These are phyloP conservation scores for Aspergillus carlsbadensis DNA, from an alignment of 495 filamentous ascomycete genomes.

Conservation along the genomic window DNA sequence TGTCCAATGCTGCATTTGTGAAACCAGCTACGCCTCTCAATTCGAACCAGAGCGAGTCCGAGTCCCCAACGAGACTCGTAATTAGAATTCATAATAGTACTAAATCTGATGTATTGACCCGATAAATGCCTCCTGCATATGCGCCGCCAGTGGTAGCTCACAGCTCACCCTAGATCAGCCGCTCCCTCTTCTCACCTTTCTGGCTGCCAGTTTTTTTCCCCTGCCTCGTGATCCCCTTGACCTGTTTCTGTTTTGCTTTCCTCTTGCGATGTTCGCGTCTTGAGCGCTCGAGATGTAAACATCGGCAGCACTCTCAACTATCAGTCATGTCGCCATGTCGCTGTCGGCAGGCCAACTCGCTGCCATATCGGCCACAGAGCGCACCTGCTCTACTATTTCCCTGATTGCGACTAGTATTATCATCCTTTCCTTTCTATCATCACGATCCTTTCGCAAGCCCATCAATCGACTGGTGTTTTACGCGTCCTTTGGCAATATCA, in stretches of 20 bases:
- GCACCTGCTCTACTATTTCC: constrained; percentile 67
- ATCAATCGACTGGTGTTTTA: constrained; percentile 87
- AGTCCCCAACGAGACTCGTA: neutral
- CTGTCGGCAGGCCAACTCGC: constrained; percentile 22
- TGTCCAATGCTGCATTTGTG: neutral
- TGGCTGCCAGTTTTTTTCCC: neutral
- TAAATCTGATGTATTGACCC: constrained; percentile 9
- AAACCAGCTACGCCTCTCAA: neutral
- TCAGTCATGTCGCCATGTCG: constrained; percentile 23
- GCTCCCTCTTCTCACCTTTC: neutral
- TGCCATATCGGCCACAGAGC: constrained; percentile 62
- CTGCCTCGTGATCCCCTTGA: neutral
- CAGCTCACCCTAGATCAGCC: constrained; percentile 7
- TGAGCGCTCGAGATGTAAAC: neutral
- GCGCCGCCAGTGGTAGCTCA: neutral
- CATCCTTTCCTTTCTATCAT: constrained; percentile 64
- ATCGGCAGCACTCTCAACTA: neutral
- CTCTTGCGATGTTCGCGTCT: neutral
- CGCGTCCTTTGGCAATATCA: constrained; percentile 79
- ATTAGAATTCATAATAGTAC: constrained; percentile 1
- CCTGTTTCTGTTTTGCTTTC: neutral
- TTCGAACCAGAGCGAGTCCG: neutral
- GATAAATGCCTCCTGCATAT: constrained; percentile 2
- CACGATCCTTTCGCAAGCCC: constrained; percentile 60
- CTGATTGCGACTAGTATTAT: constrained; percentile 72